phyloP scores from a whole-genome alignment of 2,329 filamentous ascomycete species.

The Diaporthe sp. region DNA sequence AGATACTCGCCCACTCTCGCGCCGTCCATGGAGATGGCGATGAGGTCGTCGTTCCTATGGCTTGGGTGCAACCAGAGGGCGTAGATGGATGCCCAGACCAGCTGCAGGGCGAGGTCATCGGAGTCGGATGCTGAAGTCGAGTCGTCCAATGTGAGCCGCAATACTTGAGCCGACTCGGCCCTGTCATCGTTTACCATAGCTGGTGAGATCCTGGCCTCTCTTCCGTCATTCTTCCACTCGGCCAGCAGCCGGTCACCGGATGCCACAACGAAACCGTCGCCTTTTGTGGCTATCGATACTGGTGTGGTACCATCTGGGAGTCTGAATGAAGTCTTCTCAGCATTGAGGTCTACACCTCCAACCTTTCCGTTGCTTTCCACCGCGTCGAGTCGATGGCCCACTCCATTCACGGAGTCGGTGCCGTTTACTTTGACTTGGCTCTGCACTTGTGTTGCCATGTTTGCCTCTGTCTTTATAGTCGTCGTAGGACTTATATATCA shows the following conservation, averaged over 20 bases:
- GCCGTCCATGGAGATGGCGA: constrained; percentile 31
- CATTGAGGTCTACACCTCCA: neutral
- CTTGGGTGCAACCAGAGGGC: constrained; percentile 36
- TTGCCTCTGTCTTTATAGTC: neutral
- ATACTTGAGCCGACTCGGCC: constrained; percentile 30
- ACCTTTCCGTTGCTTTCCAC: neutral
- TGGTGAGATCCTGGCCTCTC: constrained; percentile 33
- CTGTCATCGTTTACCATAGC: constrained; percentile 37
- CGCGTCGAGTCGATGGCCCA: neutral
- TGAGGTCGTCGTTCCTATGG: constrained; percentile 28
- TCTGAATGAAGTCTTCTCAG: constrained; percentile 24
- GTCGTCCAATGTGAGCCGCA: constrained; percentile 12
- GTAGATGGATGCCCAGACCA: constrained; percentile 35
- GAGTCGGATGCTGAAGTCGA: neutral
- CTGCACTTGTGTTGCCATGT: constrained; percentile 20
- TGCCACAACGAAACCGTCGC: constrained; percentile 12
- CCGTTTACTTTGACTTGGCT: constrained; percentile 10
- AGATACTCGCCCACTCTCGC: constrained; percentile 32
- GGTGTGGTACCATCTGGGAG: constrained; percentile 35
- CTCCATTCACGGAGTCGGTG: neutral
- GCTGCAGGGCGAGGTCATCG: constrained; percentile 20
- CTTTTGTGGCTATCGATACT: constrained; percentile 26
- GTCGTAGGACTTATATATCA: neutral
- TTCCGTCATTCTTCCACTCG: constrained; percentile 27
- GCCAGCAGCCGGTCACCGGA: constrained; percentile 19